phyloP scores from a whole-genome alignment of 1,139 yeast genomes.

The Diutina siamensis region DNA sequence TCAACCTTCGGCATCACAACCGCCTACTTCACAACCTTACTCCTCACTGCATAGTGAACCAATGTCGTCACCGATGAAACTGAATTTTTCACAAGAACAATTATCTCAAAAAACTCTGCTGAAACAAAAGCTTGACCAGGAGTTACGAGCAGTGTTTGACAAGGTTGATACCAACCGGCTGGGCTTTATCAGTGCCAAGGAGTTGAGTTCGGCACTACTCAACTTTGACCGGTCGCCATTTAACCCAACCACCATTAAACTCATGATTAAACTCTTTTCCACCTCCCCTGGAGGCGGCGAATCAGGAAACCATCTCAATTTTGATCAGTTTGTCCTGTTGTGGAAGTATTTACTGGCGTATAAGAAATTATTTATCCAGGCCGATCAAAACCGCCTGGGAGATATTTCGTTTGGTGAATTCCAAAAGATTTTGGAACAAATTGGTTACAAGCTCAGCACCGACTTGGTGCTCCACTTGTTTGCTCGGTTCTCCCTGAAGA shows the following conservation, averaged over 20 bases:
- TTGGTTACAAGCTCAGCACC: slow-evolving; percentile 56
- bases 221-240: slow-evolving; percentile 59
- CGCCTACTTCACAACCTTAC: no score
- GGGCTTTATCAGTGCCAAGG: slow-evolving; percentile 48
- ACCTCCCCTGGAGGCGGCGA: slow-evolving; percentile 24
- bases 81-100: background rate
- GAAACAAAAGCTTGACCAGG: slow-evolving; percentile 34
- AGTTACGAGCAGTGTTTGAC: slow-evolving; percentile 42
- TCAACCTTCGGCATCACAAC: slow-evolving; percentile 9
- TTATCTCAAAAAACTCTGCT: slow-evolving; percentile 10
- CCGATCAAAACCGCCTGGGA: slow-evolving; percentile 50
- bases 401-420: slow-evolving; percentile 60
- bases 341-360: slow-evolving; percentile 70
- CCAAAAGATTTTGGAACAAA: slow-evolving; percentile 53
- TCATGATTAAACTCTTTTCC: slow-evolving; percentile 55
- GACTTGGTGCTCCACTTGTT: slow-evolving; percentile 54
- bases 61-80: background rate
- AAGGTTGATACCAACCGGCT: slow-evolving; percentile 42
- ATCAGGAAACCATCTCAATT: slow-evolving; percentile 28
- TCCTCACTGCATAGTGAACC: slow-evolving; percentile 6
- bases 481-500: slow-evolving; percentile 40
- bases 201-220: slow-evolving; percentile 49
- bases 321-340: slow-evolving; percentile 57
- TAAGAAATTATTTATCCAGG: slow-evolving; percentile 53
- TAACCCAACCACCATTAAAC: slow-evolving; percentile 46